These are phyloP conservation scores for Avena atlantica DNA, from an alignment of 176 grass and related monocot species.

Conservation along the genomic window DNA sequence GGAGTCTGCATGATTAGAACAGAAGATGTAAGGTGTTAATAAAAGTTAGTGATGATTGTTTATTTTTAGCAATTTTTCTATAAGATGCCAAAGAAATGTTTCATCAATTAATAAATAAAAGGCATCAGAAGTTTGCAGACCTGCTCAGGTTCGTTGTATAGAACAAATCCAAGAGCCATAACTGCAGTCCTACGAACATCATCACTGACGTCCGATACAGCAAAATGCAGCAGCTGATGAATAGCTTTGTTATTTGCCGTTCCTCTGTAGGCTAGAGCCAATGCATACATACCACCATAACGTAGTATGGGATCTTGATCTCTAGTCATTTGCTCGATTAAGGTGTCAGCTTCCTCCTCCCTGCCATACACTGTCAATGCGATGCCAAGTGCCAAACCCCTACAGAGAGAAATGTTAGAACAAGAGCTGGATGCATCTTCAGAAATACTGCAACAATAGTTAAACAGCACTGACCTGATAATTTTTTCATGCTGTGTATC, in stretches of 20 bases:
- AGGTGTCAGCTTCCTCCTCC: conserved; percentile 95
- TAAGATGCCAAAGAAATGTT: neutral
- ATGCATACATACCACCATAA: conserved; percentile 99
- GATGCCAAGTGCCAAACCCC: conserved; percentile 90
- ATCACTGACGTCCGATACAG: conserved; percentile 98
- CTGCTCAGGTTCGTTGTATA: conserved; percentile 97
- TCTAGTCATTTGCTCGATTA: conserved; percentile 97
- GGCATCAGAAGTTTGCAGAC: conserved; percentile 41
- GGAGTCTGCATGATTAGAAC: conserved; percentile 76
- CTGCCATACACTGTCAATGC: conserved; percentile 97
- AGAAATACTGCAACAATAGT: conserved; percentile 18
- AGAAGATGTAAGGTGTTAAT: conserved; percentile 25
- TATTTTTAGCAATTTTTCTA: neutral
- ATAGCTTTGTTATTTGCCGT: conserved; percentile 99
- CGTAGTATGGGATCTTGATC: conserved; percentile 99
- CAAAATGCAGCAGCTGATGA: conserved; percentile 97
- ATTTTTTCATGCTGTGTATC: conserved; percentile 99
- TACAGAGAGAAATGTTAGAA: conserved; percentile 47
- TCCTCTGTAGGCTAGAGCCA: conserved; percentile 95
- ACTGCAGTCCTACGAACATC: conserved; percentile 99
- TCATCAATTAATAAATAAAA: conserved; percentile 23
- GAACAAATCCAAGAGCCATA: conserved; percentile 97
- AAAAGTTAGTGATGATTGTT: conserved; percentile 1
- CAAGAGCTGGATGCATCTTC: neutral
- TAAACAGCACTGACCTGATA: conserved; percentile 75